Percentiles rank a stretch among this genome's conserved stretches.
Conservation (phyloP, 768 basidiomycete species). For the Gloeostereum incarnatum region DNA sequence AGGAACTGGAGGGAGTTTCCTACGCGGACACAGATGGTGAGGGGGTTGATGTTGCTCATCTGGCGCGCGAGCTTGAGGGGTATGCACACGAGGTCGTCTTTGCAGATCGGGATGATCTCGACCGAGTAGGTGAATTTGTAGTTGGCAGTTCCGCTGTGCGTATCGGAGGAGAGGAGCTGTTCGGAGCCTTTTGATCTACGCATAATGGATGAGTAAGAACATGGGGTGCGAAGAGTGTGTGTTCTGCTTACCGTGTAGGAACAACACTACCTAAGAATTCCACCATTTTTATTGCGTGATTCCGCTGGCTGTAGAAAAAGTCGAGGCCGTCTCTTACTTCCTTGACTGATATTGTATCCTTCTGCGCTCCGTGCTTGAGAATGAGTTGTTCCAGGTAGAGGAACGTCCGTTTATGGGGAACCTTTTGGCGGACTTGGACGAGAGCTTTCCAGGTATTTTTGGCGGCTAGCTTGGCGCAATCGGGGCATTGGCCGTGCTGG, state of each 20-base stretch:
- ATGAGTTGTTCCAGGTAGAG: conserved; percentile 96
- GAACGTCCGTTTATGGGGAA: conserved; percentile 96
- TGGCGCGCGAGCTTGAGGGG: conserved; percentile 75
- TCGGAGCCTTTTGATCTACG: conserved; percentile 85
- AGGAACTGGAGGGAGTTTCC: conserved; percentile 88
- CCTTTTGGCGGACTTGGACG: conserved; percentile 99
- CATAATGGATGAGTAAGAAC: conserved; percentile 3
- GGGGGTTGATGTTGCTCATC: conserved; percentile 81
- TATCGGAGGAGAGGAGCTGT: conserved; percentile 88
- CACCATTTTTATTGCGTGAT: conserved; percentile 93
- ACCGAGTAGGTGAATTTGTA: conserved; percentile 98
- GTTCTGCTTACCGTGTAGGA: conserved; percentile 73
- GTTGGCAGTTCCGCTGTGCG: conserved; percentile 86
- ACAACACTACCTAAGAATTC: conserved; percentile 87
- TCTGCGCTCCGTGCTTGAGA: conserved; percentile 92
- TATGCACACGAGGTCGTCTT: conserved; percentile 93
- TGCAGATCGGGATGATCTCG: conserved; percentile 95
- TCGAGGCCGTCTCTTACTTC: conserved; percentile 94
- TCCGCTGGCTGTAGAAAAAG: conserved; percentile 90
- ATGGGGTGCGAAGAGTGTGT: background rate
- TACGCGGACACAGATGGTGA: conserved; percentile 84
- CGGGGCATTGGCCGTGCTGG: conserved; percentile 90
- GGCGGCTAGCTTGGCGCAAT: conserved; percentile 88
- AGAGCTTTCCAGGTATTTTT: conserved; percentile 99
- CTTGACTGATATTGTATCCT: conserved; percentile 88